Percentiles rank a stretch among this genome's conserved stretches.
phyloP scores from a whole-genome alignment of 2,329 filamentous ascomycete genomes.

The Diplodia sapinea region DNA sequence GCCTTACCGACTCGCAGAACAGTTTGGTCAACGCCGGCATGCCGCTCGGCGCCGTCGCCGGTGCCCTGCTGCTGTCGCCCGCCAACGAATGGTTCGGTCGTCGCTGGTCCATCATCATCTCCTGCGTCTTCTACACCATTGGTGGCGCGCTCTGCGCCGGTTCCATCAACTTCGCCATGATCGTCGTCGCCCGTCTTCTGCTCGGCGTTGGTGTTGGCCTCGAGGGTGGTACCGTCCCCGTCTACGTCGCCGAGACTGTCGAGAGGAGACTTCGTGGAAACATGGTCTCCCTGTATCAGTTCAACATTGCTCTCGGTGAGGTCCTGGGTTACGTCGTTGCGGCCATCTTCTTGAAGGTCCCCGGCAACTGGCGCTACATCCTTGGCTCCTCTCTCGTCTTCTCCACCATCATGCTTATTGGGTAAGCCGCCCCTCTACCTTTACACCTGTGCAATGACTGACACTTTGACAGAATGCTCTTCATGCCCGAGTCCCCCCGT shows the following conservation, averaged over 20 bases:
- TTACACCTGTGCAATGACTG: neutral
- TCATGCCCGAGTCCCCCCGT: conserved; percentile 72
- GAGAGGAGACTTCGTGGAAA: conserved; percentile 71
- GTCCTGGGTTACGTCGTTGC: conserved; percentile 75
- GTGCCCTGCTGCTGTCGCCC: conserved; percentile 70
- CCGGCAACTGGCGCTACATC: conserved; percentile 75
- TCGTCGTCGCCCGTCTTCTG: conserved; percentile 70
- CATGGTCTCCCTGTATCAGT: conserved; percentile 74
- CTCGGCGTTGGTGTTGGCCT: conserved; percentile 74
- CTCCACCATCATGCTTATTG: conserved; percentile 65
- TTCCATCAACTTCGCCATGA: conserved; percentile 72
- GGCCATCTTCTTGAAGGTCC: conserved; percentile 73
- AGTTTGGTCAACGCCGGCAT: conserved; percentile 73
- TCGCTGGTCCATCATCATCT: conserved; percentile 71
- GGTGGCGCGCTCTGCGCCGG: conserved; percentile 72
- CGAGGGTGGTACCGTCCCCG: conserved; percentile 74
- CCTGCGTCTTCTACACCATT: conserved; percentile 71
- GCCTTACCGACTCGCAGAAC: conserved; percentile 61
- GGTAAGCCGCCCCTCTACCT: conserved; percentile 11
- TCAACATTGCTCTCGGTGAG: conserved; percentile 77
- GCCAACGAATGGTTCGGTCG: conserved; percentile 71
- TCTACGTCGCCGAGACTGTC: conserved; percentile 76
- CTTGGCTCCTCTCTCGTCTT: conserved; percentile 74
- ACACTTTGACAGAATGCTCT: conserved; percentile 62
- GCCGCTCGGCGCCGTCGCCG: conserved; percentile 73